Base-by-base conservation (phyloP, 2,329 filamentous ascomycete species). In the Fusarium brachygibbosum region DNA sequence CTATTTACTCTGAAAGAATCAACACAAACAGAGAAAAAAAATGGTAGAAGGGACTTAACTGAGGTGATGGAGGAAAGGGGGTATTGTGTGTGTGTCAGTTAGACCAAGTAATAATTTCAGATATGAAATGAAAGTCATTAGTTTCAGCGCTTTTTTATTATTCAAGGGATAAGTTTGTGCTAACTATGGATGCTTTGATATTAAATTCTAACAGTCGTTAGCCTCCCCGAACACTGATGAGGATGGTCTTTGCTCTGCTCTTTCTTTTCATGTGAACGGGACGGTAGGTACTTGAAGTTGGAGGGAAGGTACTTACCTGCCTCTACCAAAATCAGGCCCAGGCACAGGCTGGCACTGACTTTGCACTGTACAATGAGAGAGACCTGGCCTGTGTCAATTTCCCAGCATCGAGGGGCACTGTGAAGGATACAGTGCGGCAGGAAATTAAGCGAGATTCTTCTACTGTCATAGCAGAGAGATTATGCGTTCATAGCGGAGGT, bases 21-120 rank as follows among this genome's bases (percentile, higher is more conserved):
- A 72, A 75, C 66, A 72, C 65, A 75, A 75, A 75, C 68, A 75
- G 64, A 44, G 52, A 35, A 40, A 56, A 70, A 66, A 38, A 50
- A 56, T 49, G 48, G 12, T 28, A 19, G 29, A 17, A 17, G 17
- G 41, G 21, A 25, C 34, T 8, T 29, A 8, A 5, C 9, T 50
- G 58, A 60, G 56, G 63, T 19, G 23, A 25, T 25, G 25, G 32
- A 35, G 31, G 31, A 63, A 64, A 51, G 42, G 58, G 58, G 14
- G n/a, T n/a, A n/a, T 57, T 41, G 41, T 49, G n/a, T 45, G 46
- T 66, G 62, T 61, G 56, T 68, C 58, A 71, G 61, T 42, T 40
- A 63, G 49, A 48, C 50, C 35, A 50, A 46, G 23, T 32, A 25
- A 56, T 19, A 58, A 66, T 54, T 51, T 56, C 57, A 58, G 28